A percentile compares a stretch with the other conserved stretches of the same genome.
These are phyloP conservation scores for Melocanna baccifera DNA, from an alignment of 176 grass and related monocot genomes.

Conservation along the genomic window DNA sequence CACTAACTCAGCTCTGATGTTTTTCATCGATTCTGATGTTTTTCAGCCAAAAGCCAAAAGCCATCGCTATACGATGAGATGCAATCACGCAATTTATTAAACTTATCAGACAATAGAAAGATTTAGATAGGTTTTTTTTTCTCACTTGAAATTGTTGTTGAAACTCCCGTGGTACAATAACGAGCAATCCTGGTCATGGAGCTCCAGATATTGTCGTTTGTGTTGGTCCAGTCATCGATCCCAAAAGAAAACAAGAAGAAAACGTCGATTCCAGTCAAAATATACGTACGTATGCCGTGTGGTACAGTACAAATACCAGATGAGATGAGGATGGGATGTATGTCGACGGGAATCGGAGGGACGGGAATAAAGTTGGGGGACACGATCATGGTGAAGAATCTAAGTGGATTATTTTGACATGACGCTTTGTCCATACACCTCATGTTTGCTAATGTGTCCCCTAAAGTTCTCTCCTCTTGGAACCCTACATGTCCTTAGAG, in stretches of 20 bases:
- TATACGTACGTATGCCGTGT: slow-evolving; percentile 6
- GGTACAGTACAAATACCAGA: slow-evolving; percentile 16
- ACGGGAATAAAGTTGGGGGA: slow-evolving; percentile 39
- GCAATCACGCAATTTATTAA: background rate
- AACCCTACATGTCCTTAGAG: background rate
- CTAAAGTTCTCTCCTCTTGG: slow-evolving; percentile 31
- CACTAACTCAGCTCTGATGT: too few species aligned
- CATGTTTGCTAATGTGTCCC: slow-evolving; percentile 46
- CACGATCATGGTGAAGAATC: slow-evolving; percentile 55
- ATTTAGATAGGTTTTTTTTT: background rate
- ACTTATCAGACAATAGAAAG: background rate
- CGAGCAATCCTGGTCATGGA: background rate
- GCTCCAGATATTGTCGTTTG: background rate
- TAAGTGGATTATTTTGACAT: slow-evolving; percentile 52
- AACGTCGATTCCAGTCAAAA: slow-evolving; percentile 24
- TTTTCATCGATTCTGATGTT: too few species aligned
- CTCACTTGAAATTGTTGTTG: background rate
- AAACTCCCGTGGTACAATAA: background rate
- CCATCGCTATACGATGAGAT: background rate
- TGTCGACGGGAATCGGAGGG: background rate
- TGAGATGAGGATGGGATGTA: slow-evolving; percentile 34
- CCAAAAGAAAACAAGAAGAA: slow-evolving; percentile 1
- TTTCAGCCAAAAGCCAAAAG: too few species aligned
- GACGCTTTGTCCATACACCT: slow-evolving; percentile 54
- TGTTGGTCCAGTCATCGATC: background rate